These are phyloP conservation scores for Vigna hirtella DNA, from an alignment of 306 rosid genomes.

Conservation along the genomic window DNA sequence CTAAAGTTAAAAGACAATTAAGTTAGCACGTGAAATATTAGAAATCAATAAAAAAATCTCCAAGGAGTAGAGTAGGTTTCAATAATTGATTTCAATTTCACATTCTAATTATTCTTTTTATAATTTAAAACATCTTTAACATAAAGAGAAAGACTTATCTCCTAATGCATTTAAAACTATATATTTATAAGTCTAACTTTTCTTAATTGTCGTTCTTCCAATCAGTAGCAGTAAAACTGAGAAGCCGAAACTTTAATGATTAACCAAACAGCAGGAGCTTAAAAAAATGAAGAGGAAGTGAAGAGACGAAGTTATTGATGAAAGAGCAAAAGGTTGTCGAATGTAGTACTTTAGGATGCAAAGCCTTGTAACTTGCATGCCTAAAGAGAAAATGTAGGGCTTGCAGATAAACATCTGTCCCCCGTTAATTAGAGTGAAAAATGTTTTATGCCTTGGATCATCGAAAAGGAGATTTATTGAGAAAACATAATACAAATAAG, in stretches of 20 bases:
- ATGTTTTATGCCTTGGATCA: not conserved
- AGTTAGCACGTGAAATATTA: not conserved
- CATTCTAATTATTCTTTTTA: not conserved
- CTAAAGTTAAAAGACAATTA: not conserved
- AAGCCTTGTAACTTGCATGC: not conserved
- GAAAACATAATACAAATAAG: too few species aligned
- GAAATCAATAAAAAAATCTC: too few species aligned
- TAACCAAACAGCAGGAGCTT: conserved; percentile 14
- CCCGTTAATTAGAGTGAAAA: conserved; percentile 15
- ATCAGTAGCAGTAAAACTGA: not conserved
- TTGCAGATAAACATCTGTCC: conserved; percentile 39
- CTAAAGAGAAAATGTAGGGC: conserved; percentile 45
- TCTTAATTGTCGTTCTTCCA: too few species aligned
- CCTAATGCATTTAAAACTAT: too few species aligned
- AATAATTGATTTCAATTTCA: conserved; percentile 4
- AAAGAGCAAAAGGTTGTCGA: conserved; percentile 43
- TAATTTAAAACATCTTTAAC: too few species aligned
- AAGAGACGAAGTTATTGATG: conserved; percentile 22
- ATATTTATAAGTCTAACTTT: too few species aligned
- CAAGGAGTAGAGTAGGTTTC: not conserved
- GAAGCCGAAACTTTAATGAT: conserved; percentile 33
- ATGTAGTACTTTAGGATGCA: conserved; percentile 36
- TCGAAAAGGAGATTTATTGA: too few species aligned
- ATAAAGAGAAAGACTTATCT: too few species aligned
- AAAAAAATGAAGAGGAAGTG: conserved; percentile 26